Conservation (phyloP, 139 green algal species). For the Chlorella sp. region DNA sequence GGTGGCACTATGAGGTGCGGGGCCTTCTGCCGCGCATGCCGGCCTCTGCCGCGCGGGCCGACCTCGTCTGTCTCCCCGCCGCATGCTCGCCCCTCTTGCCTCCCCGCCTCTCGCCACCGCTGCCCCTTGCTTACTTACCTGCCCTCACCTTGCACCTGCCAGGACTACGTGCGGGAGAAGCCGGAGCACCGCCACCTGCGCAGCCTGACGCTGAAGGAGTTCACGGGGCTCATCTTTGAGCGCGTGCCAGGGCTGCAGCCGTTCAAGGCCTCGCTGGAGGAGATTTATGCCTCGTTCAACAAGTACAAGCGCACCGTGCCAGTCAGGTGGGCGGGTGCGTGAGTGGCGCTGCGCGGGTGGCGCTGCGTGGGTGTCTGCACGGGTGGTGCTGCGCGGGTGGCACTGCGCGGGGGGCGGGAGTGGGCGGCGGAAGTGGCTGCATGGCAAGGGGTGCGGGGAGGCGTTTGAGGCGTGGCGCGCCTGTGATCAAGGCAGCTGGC, state of each 20-base stretch:
- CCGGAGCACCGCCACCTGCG: constrained; percentile 20
- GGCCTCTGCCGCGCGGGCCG: background rate
- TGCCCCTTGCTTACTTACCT: no score
- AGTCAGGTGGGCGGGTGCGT: constrained; percentile 32
- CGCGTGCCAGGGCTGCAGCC: constrained; percentile 65
- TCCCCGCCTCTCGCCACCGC: background rate
- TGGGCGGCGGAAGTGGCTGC: no score
- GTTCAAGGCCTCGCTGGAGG: constrained; percentile 57
- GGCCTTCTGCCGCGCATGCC: background rate
- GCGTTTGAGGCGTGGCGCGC: no score
- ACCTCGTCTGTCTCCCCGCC: background rate
- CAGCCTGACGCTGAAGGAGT: constrained; percentile 58
- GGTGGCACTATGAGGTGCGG: constrained; percentile 96
- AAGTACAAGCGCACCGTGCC: constrained; percentile 86
- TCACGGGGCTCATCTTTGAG: constrained; percentile 76
- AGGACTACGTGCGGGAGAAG: constrained; percentile 38
- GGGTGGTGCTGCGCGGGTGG: no score
- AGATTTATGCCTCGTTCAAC: constrained; percentile 84
- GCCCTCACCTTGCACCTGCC: background rate
- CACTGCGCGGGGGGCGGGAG: no score
- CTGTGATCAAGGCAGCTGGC: no score
- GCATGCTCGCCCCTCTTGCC: background rate
- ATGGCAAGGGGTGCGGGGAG: no score
- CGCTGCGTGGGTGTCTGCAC: background rate
- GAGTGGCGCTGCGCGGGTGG: no score